Evolutionary conservation across 805 yeast species (phyloP), one percentile per base, ranked within the genome.

Genomic region (Nakazawaea ambrosiae): DNA sequence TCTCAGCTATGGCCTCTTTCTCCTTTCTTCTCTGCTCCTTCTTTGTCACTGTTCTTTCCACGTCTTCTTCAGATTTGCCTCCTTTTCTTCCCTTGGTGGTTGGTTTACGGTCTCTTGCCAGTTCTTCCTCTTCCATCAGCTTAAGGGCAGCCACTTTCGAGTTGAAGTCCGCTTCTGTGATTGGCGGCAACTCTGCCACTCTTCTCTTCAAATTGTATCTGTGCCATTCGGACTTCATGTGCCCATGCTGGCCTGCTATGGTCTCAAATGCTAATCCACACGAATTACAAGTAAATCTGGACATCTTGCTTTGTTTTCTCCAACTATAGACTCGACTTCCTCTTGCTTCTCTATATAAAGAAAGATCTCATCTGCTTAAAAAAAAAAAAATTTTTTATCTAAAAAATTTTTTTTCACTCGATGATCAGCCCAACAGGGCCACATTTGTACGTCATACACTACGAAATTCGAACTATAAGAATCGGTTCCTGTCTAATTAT

Each of bases 201-300:
- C 72, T 53, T 52, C 74, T 59, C 46, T 68, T 68, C 45, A 68
- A 57, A 45, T 68, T 68, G 48, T 68, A 68, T 42, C 73, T 52
- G 50, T 68, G 74, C 74, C 74, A 68, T 18, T 68, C 73, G 4
- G 68, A 55, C 42, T 62, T 65, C 74, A 68, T 68, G 45, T 68
- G 74, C 37, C 53, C 55, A 38, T 72, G 55, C 46, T 68, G 74
- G 40, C 63, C 60, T 31, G 55, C 64, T 3, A 71, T 63, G 19
- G 59, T 55, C 31, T 58, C 54, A 44, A 68, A 68, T 27, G 53
- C 57, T 40, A 68, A 58, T 23, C 56, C 58, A 50, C 74, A 68
- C 8, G 71, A 61, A 43, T 67, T 68, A 51, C 74, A 68, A 23
- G 72, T 65, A 35, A 54, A 58, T 11, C 45, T 45, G 16, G 38